Evolutionary conservation across 345 rosid genomes (phyloP), one percentile per base, ranked within the genome.

Genomic region (Salix koriyanagi): DNA sequence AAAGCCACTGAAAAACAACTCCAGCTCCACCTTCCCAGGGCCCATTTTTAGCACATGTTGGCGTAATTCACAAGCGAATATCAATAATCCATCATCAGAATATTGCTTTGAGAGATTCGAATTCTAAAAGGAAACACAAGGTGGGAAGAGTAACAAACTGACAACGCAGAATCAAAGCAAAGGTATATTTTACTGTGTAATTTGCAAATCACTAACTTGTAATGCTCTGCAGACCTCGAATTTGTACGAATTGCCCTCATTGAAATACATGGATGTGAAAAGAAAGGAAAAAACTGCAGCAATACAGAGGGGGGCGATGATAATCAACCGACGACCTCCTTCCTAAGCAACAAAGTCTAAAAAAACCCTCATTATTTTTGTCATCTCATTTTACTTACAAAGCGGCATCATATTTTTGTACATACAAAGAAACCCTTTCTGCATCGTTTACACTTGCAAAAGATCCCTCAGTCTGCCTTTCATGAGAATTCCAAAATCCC

Each of bases 371-470:
- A 41, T 81, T 80, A 71, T 84, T 86, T 69, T 61, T 61, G n/a
- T 77, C 64, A 66, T 65, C 81, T 66, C 71, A 26, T 74, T 73
- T 77, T 77, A 82, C 77, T 67, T 65, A 69, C 83, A 79, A 70
- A 67, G 71, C 62, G 36, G 32, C 77, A 42, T 67, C 25, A 52
- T n/a, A 23, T 58, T 58, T 58, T 58, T 72, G 5, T 44, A 79
- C 50, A 67, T 42, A 23, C 48, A 61, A 11, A 69, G 36, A 75
- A 76, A 78, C 61, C 85, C 84, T 71, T 80, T 39, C 64, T 48
- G 76, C 83, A 83, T 13, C 83, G 83, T 85, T 71, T 85, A 87
- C 88, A 87, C 34, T 62, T 58, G 61, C 52, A 71, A 83, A 79
- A 74, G 85, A 71, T 77, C 67, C 76, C 46, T 28, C 39, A 15